Percentiles rank a stretch among this genome's conserved stretches.
phyloP scores from a whole-genome alignment of 2,329 filamentous ascomycete genomes.

The Parastagonospora nodorum region DNA sequence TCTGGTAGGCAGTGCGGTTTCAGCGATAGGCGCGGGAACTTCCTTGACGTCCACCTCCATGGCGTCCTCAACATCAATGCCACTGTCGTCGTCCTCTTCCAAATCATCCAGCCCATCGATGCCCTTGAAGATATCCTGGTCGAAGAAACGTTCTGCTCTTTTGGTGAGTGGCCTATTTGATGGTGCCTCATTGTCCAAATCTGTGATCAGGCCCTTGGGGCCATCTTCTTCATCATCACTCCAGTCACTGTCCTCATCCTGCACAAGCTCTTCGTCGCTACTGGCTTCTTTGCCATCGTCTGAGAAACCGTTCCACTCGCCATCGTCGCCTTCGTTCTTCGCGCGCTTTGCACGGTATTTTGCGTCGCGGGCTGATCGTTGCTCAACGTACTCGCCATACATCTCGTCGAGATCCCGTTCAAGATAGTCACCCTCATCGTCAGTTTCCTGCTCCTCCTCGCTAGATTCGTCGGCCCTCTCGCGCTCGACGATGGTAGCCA shows the following conservation, averaged over 20 bases:
- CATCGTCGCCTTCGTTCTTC: slow-evolving; percentile 73
- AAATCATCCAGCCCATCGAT: slow-evolving; percentile 71
- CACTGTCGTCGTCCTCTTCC: slow-evolving; percentile 50
- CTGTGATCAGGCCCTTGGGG: slow-evolving; percentile 62
- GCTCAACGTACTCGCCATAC: slow-evolving; percentile 85
- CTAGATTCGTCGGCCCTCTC: slow-evolving; percentile 54
- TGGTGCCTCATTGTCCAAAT: slow-evolving; percentile 61
- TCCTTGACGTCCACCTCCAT: slow-evolving; percentile 26
- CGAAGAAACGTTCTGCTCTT: slow-evolving; percentile 86
- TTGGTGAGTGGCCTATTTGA: slow-evolving; percentile 72
- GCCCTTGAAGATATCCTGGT: slow-evolving; percentile 90
- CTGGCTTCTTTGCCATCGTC: slow-evolving; percentile 61
- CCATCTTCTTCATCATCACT: slow-evolving; percentile 62
- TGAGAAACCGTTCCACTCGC: slow-evolving; percentile 89
- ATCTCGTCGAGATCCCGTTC: slow-evolving; percentile 85
- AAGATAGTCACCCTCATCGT: slow-evolving; percentile 80
- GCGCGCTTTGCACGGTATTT: slow-evolving; percentile 92
- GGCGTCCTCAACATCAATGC: slow-evolving; percentile 45
- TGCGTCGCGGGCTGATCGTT: slow-evolving; percentile 77
- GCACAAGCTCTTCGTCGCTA: slow-evolving; percentile 61
- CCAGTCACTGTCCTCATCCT: slow-evolving; percentile 67
- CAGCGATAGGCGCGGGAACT: slow-evolving; percentile 8
- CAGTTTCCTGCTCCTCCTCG: slow-evolving; percentile 60
- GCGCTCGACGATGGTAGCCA: slow-evolving; percentile 68
- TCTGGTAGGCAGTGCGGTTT: slow-evolving; percentile 20